Base-by-base conservation (phyloP, 345 rosid genomes). In the Salix brachista region DNA sequence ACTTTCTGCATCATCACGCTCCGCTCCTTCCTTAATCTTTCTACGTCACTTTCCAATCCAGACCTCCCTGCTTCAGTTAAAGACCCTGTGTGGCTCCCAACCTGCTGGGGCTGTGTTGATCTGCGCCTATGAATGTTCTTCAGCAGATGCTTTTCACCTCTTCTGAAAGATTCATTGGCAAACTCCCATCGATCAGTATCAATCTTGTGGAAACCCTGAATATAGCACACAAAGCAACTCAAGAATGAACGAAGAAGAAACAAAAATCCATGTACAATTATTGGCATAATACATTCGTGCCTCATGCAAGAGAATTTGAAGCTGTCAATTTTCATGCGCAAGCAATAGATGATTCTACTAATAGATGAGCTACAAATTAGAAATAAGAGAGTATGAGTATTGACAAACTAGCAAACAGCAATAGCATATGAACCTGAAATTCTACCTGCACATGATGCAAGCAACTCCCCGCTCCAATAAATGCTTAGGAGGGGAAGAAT, bases 361-460 rank as follows among this genome's bases (percentile, higher is more conserved):
- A 68, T 79, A 32, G 28, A 37, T 50, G 14, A 37, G 13, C 25
- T 69, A 50, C 52, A 70, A 64, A 78, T 18, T 58, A 72, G 23
- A 81, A 69, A 48, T 67, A 7, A 23, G 70, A 44, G 41, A 78
- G 37, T 65, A 30, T 60, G 41, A 78, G 37, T 65, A 30, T 60
- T 9, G 9, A 71, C 52, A 67, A 71, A 68, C 58, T 34, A 68
- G 75, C 61, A 72, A 39, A 39, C 28, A 56, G 8, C 50, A 56
- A 77, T 61, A 71, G 39, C 19, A 70, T 78, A 76, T 72, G 41
- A 85, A 80, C 83, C 83, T 78, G 65, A 84, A 74, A 81, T 69
- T 76, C 90, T 81, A 87, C 89, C 91, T 85, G 89, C 42, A 74
- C 25, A 80, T 74, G 85, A 80, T 26, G 81, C 65, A 83, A 74